Evolutionary conservation across 768 basidiomycete genomes (phyloP).

Genomic region (Auricularia heimuer): DNA sequence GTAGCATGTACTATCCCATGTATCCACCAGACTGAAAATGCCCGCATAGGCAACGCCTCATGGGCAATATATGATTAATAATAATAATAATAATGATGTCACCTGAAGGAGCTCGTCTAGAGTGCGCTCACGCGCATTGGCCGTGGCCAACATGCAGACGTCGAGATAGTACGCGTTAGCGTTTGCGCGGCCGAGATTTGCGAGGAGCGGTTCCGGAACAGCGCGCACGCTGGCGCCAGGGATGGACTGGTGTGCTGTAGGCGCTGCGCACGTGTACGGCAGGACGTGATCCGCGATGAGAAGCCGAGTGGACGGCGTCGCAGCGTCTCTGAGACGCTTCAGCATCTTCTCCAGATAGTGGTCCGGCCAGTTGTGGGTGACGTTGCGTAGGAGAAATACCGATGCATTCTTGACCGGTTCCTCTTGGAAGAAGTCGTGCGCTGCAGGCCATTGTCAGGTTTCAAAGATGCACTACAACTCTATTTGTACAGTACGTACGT

Average conservation of each 20-base stretch:
- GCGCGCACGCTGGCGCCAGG: slow-evolving; percentile 34
- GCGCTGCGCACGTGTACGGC: slow-evolving; percentile 50
- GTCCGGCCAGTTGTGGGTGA: slow-evolving; percentile 31
- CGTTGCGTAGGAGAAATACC: slow-evolving; percentile 16
- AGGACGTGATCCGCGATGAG: slow-evolving; percentile 64
- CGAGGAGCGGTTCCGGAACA: slow-evolving; percentile 51
- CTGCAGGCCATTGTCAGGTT: neutral
- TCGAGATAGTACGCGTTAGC: slow-evolving; percentile 12
- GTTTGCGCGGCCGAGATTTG: slow-evolving; percentile 44
- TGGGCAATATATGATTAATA: no score
- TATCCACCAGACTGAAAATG: no score
- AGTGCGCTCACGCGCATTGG: neutral
- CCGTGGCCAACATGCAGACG: neutral
- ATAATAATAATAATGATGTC: no score
- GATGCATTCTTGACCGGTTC: slow-evolving; percentile 20
- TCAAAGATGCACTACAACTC: neutral
- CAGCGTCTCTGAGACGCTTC: slow-evolving; percentile 34
- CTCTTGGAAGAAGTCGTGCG: neutral
- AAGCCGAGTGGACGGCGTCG: slow-evolving; percentile 39
- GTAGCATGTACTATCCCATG: no score
- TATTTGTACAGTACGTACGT: neutral
- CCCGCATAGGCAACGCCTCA: no score
- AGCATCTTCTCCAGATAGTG: slow-evolving; percentile 37
- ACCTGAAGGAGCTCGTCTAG: neutral
- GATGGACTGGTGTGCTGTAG: slow-evolving; percentile 24